Evolutionary conservation across 139 green algal species (phyloP).

Genomic region (Gonium pectorale): DNA sequence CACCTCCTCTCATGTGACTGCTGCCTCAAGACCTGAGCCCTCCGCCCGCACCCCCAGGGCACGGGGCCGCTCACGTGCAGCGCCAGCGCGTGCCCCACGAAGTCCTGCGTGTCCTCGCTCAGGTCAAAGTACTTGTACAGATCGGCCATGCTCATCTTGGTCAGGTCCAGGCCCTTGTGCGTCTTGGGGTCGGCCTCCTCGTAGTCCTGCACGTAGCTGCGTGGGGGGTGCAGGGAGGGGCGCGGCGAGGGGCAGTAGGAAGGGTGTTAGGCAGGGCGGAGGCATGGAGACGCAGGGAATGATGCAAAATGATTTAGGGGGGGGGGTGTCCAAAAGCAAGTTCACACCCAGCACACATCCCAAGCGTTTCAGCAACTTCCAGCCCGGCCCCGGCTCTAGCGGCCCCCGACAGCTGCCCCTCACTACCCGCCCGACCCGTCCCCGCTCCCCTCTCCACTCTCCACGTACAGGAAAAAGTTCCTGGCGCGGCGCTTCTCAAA

Average conservation of each 20-base stretch:
- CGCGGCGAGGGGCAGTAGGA: background rate
- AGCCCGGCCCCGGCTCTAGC: too few relatives aligned
- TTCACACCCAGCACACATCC: too few relatives aligned
- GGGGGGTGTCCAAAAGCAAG: too few relatives aligned
- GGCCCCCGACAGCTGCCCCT: background rate
- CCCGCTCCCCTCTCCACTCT: background rate
- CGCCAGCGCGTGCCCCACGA: constrained; percentile 97
- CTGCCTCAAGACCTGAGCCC: too few relatives aligned
- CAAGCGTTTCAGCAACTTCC: too few relatives aligned
- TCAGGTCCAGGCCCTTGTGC: constrained; percentile 90
- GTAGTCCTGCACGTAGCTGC: constrained; percentile 95
- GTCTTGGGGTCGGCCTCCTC: constrained; percentile 84
- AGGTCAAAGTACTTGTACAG: constrained; percentile 93
- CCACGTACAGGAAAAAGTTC: constrained; percentile 90
- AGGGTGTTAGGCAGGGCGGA: background rate
- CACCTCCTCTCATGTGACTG: too few relatives aligned
- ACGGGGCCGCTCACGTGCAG: constrained; percentile 83
- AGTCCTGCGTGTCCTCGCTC: constrained; percentile 89
- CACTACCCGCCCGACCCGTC: background rate
- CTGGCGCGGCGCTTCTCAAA: constrained; percentile 97
- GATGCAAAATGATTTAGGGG: too few relatives aligned
- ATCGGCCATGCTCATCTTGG: constrained; percentile 86
- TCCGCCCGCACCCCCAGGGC: too few relatives aligned
- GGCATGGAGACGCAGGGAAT: too few relatives aligned
- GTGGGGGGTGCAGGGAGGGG: background rate